Percentiles rank a stretch among this genome's conserved stretches.
Conservation (phyloP, 1,139 yeast genomes). For the Taphrina flavorubra region DNA sequence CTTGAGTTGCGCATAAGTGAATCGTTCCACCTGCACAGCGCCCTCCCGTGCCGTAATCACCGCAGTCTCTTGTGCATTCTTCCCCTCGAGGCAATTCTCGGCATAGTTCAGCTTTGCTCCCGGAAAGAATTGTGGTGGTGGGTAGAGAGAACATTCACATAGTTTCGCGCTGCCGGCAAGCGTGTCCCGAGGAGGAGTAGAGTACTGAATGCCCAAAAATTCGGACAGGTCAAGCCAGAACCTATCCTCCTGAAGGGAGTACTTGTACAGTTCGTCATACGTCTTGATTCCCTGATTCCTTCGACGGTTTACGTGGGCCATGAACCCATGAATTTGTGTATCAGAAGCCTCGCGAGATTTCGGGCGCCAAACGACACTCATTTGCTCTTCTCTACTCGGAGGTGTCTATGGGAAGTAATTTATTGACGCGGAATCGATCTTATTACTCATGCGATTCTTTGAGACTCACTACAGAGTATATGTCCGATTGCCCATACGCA, state of each 20-base stretch:
- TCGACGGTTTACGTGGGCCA: constrained; percentile 32
- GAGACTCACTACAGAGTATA: too few species aligned
- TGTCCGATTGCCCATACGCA: too few species aligned
- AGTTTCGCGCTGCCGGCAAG: constrained; percentile 35
- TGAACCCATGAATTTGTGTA: constrained; percentile 39
- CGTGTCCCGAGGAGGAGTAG: constrained; percentile 31
- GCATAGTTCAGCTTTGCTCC: constrained; percentile 47
- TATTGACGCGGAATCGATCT: too few species aligned
- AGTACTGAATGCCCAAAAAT: constrained; percentile 43
- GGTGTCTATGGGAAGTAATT: too few species aligned
- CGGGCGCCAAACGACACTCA: constrained; percentile 20
- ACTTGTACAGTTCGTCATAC: constrained; percentile 44
- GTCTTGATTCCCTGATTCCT: constrained; percentile 31
- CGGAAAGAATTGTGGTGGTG: constrained; percentile 46
- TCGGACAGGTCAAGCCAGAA: constrained; percentile 46
- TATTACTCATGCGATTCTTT: too few species aligned
- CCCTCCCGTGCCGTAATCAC: constrained; percentile 46
- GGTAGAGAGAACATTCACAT: constrained; percentile 44
- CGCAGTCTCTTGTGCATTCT: constrained; percentile 43
- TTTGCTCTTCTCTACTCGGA: background rate
- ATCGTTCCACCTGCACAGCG: constrained; percentile 23
- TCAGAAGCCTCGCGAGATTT: constrained; percentile 5
- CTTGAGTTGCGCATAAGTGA: constrained; percentile 45
- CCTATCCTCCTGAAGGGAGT: constrained; percentile 44
- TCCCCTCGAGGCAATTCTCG: constrained; percentile 45